Conservation (phyloP, 2,329 filamentous ascomycete genomes). For the Fusarium burgessii region DNA sequence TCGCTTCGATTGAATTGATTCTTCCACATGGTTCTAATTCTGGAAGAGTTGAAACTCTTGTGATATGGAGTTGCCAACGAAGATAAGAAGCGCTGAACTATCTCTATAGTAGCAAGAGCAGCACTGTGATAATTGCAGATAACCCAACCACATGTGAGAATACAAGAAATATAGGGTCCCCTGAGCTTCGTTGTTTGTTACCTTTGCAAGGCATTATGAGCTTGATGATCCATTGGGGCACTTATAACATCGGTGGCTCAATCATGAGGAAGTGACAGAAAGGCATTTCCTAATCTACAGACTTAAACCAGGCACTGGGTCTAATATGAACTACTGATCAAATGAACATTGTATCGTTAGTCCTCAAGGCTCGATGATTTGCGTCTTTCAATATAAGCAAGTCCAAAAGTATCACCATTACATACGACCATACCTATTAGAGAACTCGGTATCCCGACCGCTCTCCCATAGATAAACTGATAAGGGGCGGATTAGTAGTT, state of each 20-base stretch:
- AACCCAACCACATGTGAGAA: not conserved
- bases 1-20: too few species aligned
- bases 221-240: not conserved
- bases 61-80: not conserved
- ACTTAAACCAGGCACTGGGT: not conserved
- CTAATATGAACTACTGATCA: too few species aligned
- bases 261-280: not conserved
- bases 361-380: not conserved
- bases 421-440: slow-evolving; percentile 12
- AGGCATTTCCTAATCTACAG: not conserved
- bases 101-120: not conserved
- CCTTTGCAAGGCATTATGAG: not conserved
- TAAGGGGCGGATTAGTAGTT: slow-evolving; percentile 12
- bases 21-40: too few species aligned
- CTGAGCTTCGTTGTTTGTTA: too few species aligned
- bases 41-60: not conserved
- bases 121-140: not conserved
- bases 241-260: not conserved
- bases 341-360: not conserved
- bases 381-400: not conserved
- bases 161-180: too few species aligned
- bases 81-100: too few species aligned
- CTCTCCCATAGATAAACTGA: slow-evolving; percentile 6
- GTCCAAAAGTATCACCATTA: not conserved
- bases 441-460: slow-evolving; percentile 10